Evolutionary conservation across 2,329 filamentous ascomycete species (phyloP).

Genomic region (Curvularia spicifera): DNA sequence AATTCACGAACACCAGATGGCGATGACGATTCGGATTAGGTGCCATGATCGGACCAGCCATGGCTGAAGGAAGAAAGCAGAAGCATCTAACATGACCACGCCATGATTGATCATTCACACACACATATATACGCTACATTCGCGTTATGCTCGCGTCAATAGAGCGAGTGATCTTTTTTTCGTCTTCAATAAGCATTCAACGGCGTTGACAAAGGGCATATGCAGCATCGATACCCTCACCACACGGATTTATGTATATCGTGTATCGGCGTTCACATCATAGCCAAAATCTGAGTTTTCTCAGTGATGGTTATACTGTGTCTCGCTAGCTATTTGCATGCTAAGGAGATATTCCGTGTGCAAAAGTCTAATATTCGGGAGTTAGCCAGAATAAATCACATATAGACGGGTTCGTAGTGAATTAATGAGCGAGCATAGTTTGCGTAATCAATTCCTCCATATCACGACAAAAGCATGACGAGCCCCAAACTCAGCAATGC

Average conservation of each 20-base stretch:
- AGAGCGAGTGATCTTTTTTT: not conserved
- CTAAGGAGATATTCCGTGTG: not conserved
- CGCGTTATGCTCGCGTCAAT: not conserved
- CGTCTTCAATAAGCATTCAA: constrained; percentile 6
- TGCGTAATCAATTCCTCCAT: not conserved
- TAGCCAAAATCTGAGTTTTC: not conserved
- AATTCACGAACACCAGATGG: constrained; percentile 41
- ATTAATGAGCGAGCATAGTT: not conserved
- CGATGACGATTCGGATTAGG: constrained; percentile 39
- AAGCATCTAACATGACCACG: not conserved
- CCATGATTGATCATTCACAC: not conserved
- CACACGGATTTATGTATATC: constrained; percentile 10
- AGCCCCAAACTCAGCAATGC: not conserved
- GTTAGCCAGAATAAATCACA: not conserved
- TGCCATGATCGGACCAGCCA: constrained; percentile 14
- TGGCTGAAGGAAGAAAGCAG: not conserved
- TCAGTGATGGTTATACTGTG: not conserved
- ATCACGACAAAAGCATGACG: not conserved
- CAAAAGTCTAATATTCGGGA: not conserved
- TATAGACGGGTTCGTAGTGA: not conserved
- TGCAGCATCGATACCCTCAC: constrained; percentile 20
- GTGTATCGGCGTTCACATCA: constrained; percentile 2
- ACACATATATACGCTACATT: not conserved
- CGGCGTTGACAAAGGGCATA: constrained; percentile 15
- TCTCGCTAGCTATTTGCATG: not conserved